A percentile compares a stretch with the other conserved stretches of the same genome.
phyloP scores from a whole-genome alignment of 305 asterid genomes.

The Solanum hybrid region DNA sequence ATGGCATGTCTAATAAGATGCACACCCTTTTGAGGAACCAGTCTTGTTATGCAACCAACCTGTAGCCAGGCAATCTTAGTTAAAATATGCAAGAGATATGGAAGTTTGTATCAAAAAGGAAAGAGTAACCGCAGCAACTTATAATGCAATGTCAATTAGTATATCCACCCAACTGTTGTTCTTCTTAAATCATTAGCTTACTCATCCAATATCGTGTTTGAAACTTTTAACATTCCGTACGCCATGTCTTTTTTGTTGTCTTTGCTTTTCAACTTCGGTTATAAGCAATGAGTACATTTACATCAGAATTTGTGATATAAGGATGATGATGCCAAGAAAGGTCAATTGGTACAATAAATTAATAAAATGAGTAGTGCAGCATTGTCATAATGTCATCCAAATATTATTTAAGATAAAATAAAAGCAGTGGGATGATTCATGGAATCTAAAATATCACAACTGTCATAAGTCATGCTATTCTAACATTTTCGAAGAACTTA shows the following conservation, averaged over 20 bases:
- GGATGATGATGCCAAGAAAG: background rate
- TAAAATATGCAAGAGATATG: background rate
- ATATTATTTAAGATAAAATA: background rate
- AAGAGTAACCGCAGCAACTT: background rate
- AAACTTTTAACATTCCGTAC: background rate
- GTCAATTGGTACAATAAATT: background rate
- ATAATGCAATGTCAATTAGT: background rate
- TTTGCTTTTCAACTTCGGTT: background rate
- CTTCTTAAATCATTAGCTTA: background rate
- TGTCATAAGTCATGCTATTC: background rate
- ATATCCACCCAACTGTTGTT: background rate
- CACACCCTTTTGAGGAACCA: conserved; percentile 98
- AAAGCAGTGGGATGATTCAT: background rate
- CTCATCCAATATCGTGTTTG: background rate
- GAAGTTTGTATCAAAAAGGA: conserved; percentile 2
- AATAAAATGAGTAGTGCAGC: background rate
- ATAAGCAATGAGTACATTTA: background rate
- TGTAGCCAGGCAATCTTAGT: conserved; percentile 16
- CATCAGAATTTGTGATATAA: background rate
- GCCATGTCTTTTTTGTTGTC: background rate
- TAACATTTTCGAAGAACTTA: background rate
- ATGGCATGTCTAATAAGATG: conserved; percentile 95
- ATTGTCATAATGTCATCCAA: background rate
- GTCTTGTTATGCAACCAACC: conserved; percentile 96
- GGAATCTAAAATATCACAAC: background rate